Conservation (phyloP, 2,329 filamentous ascomycete species). For the Ceratocystis variospora region DNA sequence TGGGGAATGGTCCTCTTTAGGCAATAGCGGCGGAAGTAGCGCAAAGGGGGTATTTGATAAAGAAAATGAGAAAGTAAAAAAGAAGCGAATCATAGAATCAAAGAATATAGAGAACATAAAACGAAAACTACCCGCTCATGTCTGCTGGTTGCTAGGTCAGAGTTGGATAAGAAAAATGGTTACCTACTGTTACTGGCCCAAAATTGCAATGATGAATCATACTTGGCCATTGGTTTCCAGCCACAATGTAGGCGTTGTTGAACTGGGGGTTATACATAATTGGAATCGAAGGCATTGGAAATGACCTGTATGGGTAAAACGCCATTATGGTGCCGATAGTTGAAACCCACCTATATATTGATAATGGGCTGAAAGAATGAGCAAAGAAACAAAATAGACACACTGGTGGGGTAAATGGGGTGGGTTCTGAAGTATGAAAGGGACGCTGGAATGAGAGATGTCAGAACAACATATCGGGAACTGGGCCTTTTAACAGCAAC, state of each 20-base stretch:
- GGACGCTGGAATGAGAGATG: slow-evolving; percentile 2
- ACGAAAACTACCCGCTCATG: neutral
- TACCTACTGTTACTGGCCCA: neutral
- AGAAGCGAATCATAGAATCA: neutral
- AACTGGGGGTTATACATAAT: neutral
- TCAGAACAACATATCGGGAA: neutral
- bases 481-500: neutral
- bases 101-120: neutral
- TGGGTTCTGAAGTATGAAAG: too few species aligned
- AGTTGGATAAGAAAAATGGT: neutral
- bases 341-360: neutral
- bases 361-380: neutral
- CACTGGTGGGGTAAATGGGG: neutral
- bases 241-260: neutral
- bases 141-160: neutral
- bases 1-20: neutral
- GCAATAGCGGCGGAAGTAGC: neutral
- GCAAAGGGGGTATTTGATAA: neutral
- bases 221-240: neutral
- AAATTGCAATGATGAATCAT: neutral
- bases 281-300: neutral
- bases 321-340: neutral
- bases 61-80: neutral
- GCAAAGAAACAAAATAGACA: neutral
- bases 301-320: neutral